phyloP scores from a whole-genome alignment of 2,329 filamentous ascomycete genomes.

The Neopestalotiopsis sp. region DNA sequence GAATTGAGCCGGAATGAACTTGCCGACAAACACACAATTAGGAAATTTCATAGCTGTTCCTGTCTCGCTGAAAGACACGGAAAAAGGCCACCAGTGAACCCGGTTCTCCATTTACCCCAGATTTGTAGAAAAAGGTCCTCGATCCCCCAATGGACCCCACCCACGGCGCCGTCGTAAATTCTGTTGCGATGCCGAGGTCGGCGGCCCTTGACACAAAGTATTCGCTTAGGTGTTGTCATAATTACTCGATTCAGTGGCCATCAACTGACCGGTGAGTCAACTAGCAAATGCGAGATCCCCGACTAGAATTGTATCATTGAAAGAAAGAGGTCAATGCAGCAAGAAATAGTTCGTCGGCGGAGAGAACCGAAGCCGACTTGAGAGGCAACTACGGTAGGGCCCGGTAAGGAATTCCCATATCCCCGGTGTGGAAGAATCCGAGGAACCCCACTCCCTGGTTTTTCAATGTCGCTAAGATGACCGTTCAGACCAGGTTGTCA shows the following conservation, averaged over 20 bases:
- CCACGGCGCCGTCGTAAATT: not conserved
- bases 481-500: not conserved
- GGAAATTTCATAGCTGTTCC: not conserved
- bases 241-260: not conserved
- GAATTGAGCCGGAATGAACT: slow-evolving; percentile 4
- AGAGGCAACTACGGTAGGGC: not conserved
- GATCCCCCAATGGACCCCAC: not conserved
- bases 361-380: not conserved
- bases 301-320: not conserved
- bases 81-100: not conserved
- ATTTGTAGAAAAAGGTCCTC: not conserved
- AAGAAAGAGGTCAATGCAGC: not conserved
- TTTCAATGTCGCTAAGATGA: not conserved
- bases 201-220: not conserved
- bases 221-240: not conserved
- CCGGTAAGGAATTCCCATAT: not conserved
- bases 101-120: not conserved
- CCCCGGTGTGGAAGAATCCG: not conserved
- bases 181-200: slow-evolving; percentile 5
- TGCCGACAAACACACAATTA: not conserved
- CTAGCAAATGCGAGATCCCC: not conserved
- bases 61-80: not conserved
- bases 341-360: not conserved
- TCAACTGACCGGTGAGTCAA: not conserved
- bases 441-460: not conserved